Conservation (phyloP, 2,329 filamentous ascomycete species). For the Tolypocladium cylindrosporum region DNA sequence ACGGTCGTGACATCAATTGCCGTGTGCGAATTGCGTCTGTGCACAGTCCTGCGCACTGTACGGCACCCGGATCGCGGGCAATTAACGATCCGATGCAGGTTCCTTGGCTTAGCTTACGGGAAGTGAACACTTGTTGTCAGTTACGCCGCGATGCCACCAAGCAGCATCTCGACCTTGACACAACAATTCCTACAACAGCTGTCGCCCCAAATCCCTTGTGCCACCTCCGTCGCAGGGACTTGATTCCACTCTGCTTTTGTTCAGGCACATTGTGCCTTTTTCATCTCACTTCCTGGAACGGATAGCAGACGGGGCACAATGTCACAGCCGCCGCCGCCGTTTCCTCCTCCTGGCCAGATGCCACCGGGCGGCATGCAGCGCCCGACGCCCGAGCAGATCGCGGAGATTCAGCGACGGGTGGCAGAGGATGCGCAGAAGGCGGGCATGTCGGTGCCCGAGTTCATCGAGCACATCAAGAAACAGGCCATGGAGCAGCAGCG, state of each 20-base stretch:
- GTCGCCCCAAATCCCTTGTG: neutral
- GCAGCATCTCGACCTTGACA: slow-evolving; percentile 1
- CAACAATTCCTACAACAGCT: neutral
- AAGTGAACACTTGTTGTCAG: slow-evolving; percentile 29
- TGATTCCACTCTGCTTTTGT: neutral
- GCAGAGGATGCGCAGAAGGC: slow-evolving; percentile 73
- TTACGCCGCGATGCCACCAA: slow-evolving; percentile 7
- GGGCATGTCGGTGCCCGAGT: slow-evolving; percentile 77
- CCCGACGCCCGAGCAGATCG: slow-evolving; percentile 77
- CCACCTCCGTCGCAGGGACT: neutral
- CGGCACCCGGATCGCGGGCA: slow-evolving; percentile 11
- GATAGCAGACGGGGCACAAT: slow-evolving; percentile 8
- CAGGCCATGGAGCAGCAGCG: slow-evolving; percentile 40
- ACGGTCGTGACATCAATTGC: neutral
- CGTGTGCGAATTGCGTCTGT: neutral
- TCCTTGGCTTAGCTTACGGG: neutral
- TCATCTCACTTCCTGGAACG: neutral
- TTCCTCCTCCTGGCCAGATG: slow-evolving; percentile 15
- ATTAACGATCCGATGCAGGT: slow-evolving; percentile 17
- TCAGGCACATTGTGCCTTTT: neutral
- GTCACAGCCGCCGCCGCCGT: slow-evolving; percentile 16
- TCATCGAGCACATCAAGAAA: slow-evolving; percentile 59
- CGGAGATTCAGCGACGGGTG: slow-evolving; percentile 72
- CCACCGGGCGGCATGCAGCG: slow-evolving; percentile 24
- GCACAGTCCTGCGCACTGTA: neutral